phyloP scores from a whole-genome alignment of 805 yeast species.

The Diddensiella transvaalensis region DNA sequence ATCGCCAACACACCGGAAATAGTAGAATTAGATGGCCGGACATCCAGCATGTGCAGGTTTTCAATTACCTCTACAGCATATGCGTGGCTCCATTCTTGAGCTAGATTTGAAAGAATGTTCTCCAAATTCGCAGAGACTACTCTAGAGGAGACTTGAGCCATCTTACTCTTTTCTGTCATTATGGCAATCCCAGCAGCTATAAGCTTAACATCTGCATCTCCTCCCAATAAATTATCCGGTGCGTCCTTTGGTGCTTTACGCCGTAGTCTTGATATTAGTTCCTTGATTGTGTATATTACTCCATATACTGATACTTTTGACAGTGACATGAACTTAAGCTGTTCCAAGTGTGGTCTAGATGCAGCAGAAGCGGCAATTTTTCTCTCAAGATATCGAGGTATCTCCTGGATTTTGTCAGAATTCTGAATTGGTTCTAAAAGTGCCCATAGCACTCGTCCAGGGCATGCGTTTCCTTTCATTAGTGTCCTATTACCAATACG shows the following conservation, averaged over 20 bases:
- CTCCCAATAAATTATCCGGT: slow-evolving; percentile 12
- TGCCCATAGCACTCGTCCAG: slow-evolving; percentile 29
- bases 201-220: slow-evolving; percentile 28
- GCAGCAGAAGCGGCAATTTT: slow-evolving; percentile 16
- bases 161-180: slow-evolving; percentile 23
- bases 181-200: slow-evolving; percentile 28
- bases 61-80: slow-evolving; percentile 7
- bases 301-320: slow-evolving; percentile 21
- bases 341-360: slow-evolving; percentile 32
- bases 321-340: slow-evolving; percentile 31
- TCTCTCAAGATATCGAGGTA: slow-evolving; percentile 11
- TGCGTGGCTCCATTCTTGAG: slow-evolving; percentile 20
- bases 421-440: slow-evolving; percentile 21
- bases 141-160: not conserved
- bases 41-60: slow-evolving; percentile 1
- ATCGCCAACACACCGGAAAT: slow-evolving; percentile 7
- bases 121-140: slow-evolving; percentile 1
- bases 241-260: slow-evolving; percentile 2
- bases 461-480: slow-evolving; percentile 8
- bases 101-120: slow-evolving; percentile 15
- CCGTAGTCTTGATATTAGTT: slow-evolving; percentile 13
- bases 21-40: slow-evolving; percentile 20
- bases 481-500: not conserved
- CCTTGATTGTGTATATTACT: slow-evolving; percentile 17
- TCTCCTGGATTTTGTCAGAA: not conserved